Evolutionary conservation across 371 early-diverging fungal genomes (phyloP).

Genomic region (Dichotomocladium elegans): DNA sequence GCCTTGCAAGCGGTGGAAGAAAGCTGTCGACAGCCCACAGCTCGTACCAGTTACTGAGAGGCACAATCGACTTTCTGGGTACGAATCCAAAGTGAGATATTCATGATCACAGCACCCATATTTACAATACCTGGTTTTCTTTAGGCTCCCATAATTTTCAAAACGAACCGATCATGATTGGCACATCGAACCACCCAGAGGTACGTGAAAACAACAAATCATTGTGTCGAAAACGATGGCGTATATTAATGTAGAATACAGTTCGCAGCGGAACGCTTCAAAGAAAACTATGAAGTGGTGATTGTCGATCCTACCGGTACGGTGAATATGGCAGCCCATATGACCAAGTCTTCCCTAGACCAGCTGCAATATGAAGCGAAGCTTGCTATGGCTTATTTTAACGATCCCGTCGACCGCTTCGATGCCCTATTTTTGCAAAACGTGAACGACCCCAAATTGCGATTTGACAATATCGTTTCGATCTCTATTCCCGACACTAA

Average conservation of each 20-base stretch:
- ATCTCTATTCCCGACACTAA: constrained; percentile 9
- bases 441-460: constrained; percentile 57
- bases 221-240: neutral
- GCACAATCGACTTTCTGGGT: constrained; percentile 80
- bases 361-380: constrained; percentile 68
- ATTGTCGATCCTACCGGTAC: constrained; percentile 83
- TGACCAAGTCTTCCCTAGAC: constrained; percentile 56
- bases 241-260: constrained; percentile 9
- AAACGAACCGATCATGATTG: constrained; percentile 68
- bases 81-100: constrained; percentile 3
- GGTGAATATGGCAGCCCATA: constrained; percentile 72
- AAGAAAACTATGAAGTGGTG: constrained; percentile 65
- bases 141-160: constrained; percentile 72
- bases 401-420: constrained; percentile 67
- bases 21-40: constrained; percentile 70
- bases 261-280: constrained; percentile 62
- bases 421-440: constrained; percentile 69
- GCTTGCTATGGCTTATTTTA: constrained; percentile 57
- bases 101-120: no score
- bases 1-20: constrained; percentile 51
- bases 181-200: constrained; percentile 34
- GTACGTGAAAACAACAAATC: no score
- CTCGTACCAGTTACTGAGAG: constrained; percentile 83
- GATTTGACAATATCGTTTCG: constrained; percentile 65
- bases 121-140: no score